Evolutionary conservation across 805 yeast genomes (phyloP), one percentile per base, ranked within the genome.

Genomic region (Isabelozyma gotoi): DNA sequence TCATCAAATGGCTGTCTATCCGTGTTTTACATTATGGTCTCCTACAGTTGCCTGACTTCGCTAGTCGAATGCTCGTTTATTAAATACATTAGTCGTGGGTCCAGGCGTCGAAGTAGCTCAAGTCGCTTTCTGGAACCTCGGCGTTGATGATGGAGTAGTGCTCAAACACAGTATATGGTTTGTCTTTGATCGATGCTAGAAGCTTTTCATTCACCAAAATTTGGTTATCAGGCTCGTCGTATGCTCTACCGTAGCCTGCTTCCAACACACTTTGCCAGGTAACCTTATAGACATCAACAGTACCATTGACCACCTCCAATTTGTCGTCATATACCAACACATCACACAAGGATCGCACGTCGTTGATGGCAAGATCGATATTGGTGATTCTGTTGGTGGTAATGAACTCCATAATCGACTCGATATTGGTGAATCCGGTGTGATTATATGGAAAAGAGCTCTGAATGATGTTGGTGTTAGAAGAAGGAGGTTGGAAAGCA

Each of bases 311-410:
- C 43, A 75, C 70, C 58, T 90, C 97, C 40, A 94, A 60, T 61
- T 84, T 86, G 55, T 90, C 96, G 56, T 94, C 99, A 62, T 76
- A 88, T 1, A 85, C 81, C 37, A 94, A 68, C 12, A 94, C 97
- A 50, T 90, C 95, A 62, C 97, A 89, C 17, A 94, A 69, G 0
- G 95, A 73, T 44, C 90, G 73, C 38, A 94, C 83, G 60, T 94
- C 96, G 31, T 78, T 72, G 16, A 79, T 70, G 2, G 81, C 80
- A 46, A 94, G 74, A 41, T 91, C 96, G 16, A 89, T 91, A 31
- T 85, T 80, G 7, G 97, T 85, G 45, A 94, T 84, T 41, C 85
- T 85, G 32, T 86, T 79, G 14, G 76, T 67, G 10, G 76, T 68
- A 31, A 94, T 88, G 58, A 90, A 92, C 18, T 81, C 82, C 60